Evolutionary conservation across 768 basidiomycete genomes (phyloP), one percentile per base, ranked within the genome.

Genomic region (Mrakia frigida): DNA sequence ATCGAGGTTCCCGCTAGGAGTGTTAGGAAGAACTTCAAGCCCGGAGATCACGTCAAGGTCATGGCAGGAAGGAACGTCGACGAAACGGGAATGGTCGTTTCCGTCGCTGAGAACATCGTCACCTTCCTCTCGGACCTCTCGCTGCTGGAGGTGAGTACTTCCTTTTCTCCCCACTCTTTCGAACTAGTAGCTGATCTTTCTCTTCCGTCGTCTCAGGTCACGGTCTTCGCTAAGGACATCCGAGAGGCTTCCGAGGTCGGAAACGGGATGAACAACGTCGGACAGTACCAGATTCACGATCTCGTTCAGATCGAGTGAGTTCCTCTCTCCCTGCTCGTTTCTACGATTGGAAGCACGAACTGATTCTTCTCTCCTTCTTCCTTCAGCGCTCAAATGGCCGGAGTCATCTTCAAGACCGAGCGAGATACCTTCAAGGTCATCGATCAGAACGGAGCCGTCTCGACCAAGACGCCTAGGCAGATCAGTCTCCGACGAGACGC

Each of bases 21-120:
- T 82, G 94, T 98, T 4, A 87, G 95, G 80, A 99, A 99, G 85
- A 87, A 91, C 61, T 98, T 99, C 87, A 94, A 93, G 82, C 88
- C 94, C 74, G 97, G 97, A 81, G 96, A 98, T 84, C 97, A 99
- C 81, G 94, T 99, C 84, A 98, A 98, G 85, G 96, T 98, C 75
- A 94, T 98, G 90, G 87, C 90, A 23, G 97, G 97, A 33, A 90
- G 94, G 83, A 97, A 98, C 81, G 88, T 89, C 11, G 93, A 97
- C 81, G 95, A 97, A 83, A 95, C 94, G 4, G 97, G 97, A 85
- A 87, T 98, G 80, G 96, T 99, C 52, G 91, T 98, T 33, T 91
- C 93, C 31, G 90, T 95, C 28, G 86, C 91, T 6, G 92, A 93
- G 80, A 93, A 94, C 71, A 79, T 82, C 3, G 92, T 98, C 23